Percentiles rank a stretch among this genome's conserved stretches.
phyloP scores from a whole-genome alignment of 1,139 yeast species.

The Yamadazyma diddensiae region DNA sequence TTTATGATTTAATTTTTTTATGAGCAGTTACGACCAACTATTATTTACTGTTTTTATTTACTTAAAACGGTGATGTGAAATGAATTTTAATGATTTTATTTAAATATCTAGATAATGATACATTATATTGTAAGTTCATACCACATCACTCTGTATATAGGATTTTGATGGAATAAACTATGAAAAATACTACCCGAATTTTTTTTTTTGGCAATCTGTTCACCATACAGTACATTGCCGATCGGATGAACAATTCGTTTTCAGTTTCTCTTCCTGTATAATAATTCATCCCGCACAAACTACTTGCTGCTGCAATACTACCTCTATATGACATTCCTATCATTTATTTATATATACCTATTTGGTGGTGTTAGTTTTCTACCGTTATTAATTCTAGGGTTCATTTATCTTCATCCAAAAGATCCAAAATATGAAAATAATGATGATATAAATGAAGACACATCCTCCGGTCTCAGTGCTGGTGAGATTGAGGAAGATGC shows the following conservation, averaged over 20 bases:
- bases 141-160: not conserved
- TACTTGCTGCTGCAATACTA: not conserved
- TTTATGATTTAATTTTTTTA: slow-evolving; percentile 22
- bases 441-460: slow-evolving; percentile 15
- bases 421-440: not conserved
- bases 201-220: too few relatives aligned
- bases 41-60: not conserved
- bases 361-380: slow-evolving; percentile 80
- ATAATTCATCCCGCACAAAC: slow-evolving; percentile 1
- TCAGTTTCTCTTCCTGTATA: too few relatives aligned
- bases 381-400: slow-evolving; percentile 47
- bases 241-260: too few relatives aligned
- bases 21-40: not conserved
- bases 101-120: slow-evolving; percentile 2
- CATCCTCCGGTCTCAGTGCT: slow-evolving; percentile 37
- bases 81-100: slow-evolving; percentile 1
- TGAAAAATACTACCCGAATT: not conserved
- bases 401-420: slow-evolving; percentile 37
- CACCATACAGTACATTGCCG: too few relatives aligned
- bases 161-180: too few relatives aligned
- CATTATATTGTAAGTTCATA: not conserved
- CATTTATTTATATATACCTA: slow-evolving; percentile 33
- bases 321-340: slow-evolving; percentile 10
- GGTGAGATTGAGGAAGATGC: slow-evolving; percentile 61
- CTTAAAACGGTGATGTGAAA: slow-evolving; percentile 2